Conservation (phyloP, 148 eudicot genomes). For the Beta vulgaris region DNA sequence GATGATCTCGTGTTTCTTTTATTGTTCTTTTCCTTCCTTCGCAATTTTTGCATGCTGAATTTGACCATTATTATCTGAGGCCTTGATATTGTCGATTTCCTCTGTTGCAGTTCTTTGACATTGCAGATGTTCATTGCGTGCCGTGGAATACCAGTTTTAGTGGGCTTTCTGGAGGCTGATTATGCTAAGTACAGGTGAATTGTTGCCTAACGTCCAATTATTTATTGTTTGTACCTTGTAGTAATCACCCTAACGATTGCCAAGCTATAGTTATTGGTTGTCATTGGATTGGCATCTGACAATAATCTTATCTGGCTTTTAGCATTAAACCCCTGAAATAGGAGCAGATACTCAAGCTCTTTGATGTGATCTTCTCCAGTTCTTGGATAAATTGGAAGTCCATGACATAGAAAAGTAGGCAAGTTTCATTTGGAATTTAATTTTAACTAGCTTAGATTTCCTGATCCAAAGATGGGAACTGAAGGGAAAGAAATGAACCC, state of each 20-base stretch:
- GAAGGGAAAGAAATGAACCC: too few relatives aligned
- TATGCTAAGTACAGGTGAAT: conserved; percentile 86
- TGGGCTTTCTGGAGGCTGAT: conserved; percentile 95
- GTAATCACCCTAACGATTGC: not conserved
- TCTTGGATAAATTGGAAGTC: too few relatives aligned
- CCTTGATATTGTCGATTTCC: not conserved
- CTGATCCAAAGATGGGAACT: too few relatives aligned
- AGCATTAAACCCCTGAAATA: not conserved
- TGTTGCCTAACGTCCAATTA: not conserved
- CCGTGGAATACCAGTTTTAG: conserved; percentile 94
- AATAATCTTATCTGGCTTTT: not conserved
- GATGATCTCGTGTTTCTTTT: too few relatives aligned
- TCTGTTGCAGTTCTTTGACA: conserved; percentile 75
- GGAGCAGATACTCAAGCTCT: not conserved
- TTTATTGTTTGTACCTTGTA: not conserved
- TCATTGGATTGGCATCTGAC: not conserved
- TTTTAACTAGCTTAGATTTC: too few relatives aligned
- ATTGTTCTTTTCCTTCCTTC: not conserved
- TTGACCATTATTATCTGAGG: not conserved
- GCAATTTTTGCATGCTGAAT: not conserved
- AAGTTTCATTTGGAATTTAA: too few relatives aligned
- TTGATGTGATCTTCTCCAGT: conserved; percentile 6
- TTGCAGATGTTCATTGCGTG: conserved; percentile 98
- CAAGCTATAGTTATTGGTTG: not conserved
- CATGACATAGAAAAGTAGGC: too few relatives aligned